Evolutionary conservation across 176 grass and related monocot species (phyloP).

Genomic region (Urochloa ruziziensis): DNA sequence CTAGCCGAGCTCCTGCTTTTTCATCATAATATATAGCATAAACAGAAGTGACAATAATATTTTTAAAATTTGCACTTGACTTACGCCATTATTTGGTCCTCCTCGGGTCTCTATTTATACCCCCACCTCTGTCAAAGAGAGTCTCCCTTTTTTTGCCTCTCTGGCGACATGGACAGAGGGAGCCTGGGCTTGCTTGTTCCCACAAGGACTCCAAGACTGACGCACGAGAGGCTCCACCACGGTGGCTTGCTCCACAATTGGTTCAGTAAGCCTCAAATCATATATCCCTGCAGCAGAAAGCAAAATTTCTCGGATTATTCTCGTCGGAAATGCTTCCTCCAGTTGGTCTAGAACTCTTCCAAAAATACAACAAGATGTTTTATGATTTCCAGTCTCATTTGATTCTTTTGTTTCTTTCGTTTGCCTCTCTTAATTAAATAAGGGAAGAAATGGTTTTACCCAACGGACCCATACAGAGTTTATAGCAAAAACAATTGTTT

Average conservation of each 20-base stretch:
- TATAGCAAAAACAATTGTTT: too few species aligned
- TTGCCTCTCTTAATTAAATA: too few species aligned
- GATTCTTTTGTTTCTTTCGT: too few species aligned
- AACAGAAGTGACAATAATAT: background rate
- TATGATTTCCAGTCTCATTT: background rate
- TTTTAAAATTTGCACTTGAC: background rate
- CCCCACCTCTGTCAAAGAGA: background rate
- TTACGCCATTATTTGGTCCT: background rate
- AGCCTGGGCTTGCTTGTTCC: background rate
- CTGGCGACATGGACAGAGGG: background rate
- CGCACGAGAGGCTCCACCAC: background rate
- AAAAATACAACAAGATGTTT: background rate
- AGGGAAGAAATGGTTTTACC: too few species aligned
- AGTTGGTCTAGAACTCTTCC: background rate
- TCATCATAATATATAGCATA: background rate
- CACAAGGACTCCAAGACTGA: background rate
- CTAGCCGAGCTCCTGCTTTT: background rate
- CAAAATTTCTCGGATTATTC: background rate
- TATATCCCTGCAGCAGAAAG: background rate
- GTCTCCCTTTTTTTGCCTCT: background rate
- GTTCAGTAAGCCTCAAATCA: background rate
- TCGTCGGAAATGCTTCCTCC: background rate
- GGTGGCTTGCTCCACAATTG: background rate
- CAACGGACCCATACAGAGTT: too few species aligned
- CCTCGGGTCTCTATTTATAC: background rate